phyloP scores from a whole-genome alignment of 768 basidiomycete species.

The Kwoniella mangroviensis region DNA sequence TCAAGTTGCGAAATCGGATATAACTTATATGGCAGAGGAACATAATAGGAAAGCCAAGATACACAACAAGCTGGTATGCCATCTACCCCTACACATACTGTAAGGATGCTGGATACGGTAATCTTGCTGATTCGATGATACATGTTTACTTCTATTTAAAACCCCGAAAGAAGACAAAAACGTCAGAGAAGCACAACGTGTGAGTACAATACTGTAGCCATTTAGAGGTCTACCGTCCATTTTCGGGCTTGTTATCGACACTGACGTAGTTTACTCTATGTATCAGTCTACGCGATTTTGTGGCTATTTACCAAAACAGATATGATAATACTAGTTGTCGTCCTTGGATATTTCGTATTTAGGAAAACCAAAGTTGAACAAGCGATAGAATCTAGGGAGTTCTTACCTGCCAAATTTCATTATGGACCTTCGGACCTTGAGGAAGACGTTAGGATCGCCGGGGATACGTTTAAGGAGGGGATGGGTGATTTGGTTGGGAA shows the following conservation, averaged over 20 bases:
- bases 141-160: background rate
- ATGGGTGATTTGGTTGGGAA: conserved; percentile 8
- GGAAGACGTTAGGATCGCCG: conserved; percentile 3
- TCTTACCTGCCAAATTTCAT: conserved; percentile 41
- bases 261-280: background rate
- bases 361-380: conserved; percentile 39
- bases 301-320: conserved; percentile 34
- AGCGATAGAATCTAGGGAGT: conserved; percentile 33
- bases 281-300: conserved; percentile 33
- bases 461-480: conserved; percentile 8
- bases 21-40: conserved; percentile 30
- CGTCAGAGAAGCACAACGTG: conserved; percentile 10
- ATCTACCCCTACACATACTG: too few relatives aligned
- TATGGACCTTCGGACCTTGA: conserved; percentile 33
- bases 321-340: conserved; percentile 28
- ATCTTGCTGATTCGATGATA: too few relatives aligned
- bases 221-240: too few relatives aligned
- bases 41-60: conserved; percentile 12
- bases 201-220: conserved; percentile 2
- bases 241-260: background rate
- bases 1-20: conserved; percentile 32
- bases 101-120: background rate
- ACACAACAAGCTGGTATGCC: background rate
- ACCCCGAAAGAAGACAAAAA: conserved; percentile 9
- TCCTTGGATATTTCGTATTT: conserved; percentile 30